These are phyloP conservation scores for Auricularia sp. DNA, from an alignment of 768 basidiomycete species.

Conservation along the genomic window DNA sequence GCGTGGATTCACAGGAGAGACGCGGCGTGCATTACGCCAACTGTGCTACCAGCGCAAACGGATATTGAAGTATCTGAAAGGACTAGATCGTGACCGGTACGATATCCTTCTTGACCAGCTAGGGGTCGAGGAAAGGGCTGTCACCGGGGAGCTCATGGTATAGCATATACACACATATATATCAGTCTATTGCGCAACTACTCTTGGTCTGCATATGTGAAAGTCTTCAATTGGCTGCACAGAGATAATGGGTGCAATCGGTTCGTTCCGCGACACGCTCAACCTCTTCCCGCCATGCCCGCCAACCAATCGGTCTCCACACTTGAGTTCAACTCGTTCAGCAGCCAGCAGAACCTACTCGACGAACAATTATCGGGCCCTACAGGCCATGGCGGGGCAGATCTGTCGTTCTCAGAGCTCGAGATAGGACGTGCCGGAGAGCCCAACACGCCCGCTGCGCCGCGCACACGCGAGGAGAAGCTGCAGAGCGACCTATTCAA, in stretches of 20 bases:
- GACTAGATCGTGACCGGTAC: conserved; percentile 57
- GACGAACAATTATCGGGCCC: neutral
- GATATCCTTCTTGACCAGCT: conserved; percentile 60
- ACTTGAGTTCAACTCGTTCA: neutral
- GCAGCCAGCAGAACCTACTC: neutral
- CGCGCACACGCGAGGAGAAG: conserved; percentile 50
- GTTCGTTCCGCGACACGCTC: no score
- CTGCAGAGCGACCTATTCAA: conserved; percentile 65
- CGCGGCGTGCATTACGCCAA: conserved; percentile 62
- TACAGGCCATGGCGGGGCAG: neutral
- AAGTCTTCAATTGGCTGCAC: no score
- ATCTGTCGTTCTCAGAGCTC: neutral
- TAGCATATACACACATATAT: conserved; percentile 20
- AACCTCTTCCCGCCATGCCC: neutral
- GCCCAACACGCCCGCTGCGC: neutral
- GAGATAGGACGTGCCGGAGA: neutral
- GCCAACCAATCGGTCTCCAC: neutral
- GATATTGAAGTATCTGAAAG: conserved; percentile 69
- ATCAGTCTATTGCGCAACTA: conserved; percentile 81
- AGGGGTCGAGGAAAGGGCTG: conserved; percentile 66
- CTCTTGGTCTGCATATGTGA: conserved; percentile 47
- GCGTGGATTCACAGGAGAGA: conserved; percentile 31
- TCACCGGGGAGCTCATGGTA: conserved; percentile 85
- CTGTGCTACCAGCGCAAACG: conserved; percentile 80
- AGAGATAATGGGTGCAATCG: no score